A percentile compares a stretch with the other conserved stretches of the same genome.
Conservation (phyloP, 345 rosid species). For the Reutealis trisperma region DNA sequence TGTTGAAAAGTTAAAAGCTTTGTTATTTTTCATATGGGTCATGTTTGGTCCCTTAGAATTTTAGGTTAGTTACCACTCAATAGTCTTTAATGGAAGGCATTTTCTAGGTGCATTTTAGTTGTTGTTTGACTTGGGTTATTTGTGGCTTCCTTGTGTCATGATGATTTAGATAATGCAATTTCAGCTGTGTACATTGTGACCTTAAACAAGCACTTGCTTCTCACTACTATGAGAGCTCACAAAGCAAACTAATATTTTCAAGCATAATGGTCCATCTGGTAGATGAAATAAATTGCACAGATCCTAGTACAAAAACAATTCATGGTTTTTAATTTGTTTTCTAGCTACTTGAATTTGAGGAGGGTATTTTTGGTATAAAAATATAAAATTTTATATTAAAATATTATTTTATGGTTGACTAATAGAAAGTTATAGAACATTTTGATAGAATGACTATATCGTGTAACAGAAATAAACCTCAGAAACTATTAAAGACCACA, state of each 20-base stretch:
- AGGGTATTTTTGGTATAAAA: too few relatives aligned
- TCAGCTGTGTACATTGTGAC: slow-evolving; percentile 75
- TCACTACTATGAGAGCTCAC: slow-evolving; percentile 41
- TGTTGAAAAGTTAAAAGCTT: not conserved
- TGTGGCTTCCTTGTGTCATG: slow-evolving; percentile 40
- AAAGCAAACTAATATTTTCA: slow-evolving; percentile 33
- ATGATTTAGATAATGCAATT: slow-evolving; percentile 40
- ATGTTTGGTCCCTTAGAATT: slow-evolving; percentile 21
- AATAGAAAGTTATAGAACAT: too few relatives aligned
- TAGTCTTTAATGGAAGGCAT: slow-evolving; percentile 36
- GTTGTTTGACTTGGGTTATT: slow-evolving; percentile 16
- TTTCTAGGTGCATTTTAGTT: slow-evolving; percentile 32
- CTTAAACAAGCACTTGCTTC: slow-evolving; percentile 64
- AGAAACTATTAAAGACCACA: too few relatives aligned
- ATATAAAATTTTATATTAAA: too few relatives aligned
- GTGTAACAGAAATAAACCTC: too few relatives aligned
- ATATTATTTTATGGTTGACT: too few relatives aligned
- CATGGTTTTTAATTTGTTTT: not conserved
- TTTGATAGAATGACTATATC: too few relatives aligned
- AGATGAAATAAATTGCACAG: slow-evolving; percentile 34
- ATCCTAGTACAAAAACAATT: slow-evolving; percentile 48
- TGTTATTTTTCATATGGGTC: not conserved
- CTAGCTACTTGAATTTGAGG: not conserved
- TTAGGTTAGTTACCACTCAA: not conserved
- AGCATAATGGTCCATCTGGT: slow-evolving; percentile 43